phyloP scores from a whole-genome alignment of 2,329 filamentous ascomycete genomes.

The Paramyrothecium roridum region DNA sequence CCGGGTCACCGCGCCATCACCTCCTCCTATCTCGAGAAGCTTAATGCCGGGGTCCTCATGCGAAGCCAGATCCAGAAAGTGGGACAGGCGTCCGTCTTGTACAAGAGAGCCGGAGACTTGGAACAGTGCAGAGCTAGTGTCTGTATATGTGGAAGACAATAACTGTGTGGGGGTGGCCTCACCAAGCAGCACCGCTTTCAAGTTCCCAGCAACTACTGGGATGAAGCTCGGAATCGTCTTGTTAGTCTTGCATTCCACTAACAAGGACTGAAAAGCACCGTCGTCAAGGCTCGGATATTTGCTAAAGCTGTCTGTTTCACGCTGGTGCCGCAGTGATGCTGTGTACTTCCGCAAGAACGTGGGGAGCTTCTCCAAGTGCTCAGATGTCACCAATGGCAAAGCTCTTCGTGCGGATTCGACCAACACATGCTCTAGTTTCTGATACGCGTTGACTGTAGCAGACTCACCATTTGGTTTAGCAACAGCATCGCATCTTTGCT shows the following conservation, averaged over 20 bases:
- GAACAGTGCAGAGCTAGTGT: not conserved
- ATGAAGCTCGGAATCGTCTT: not conserved
- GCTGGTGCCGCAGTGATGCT: not conserved
- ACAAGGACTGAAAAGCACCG: not conserved
- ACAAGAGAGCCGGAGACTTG: not conserved
- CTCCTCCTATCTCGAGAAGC: not conserved
- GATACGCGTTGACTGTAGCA: not conserved
- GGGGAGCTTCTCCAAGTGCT: not conserved
- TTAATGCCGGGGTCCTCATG: not conserved
- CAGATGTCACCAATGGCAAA: not conserved
- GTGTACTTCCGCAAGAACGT: not conserved
- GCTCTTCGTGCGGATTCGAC: not conserved
- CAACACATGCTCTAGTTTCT: not conserved
- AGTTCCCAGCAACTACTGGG: not conserved
- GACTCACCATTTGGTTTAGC: not conserved
- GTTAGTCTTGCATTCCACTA: not conserved
- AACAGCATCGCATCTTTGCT: not conserved
- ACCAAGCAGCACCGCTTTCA: not conserved
- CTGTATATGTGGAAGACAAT: not conserved
- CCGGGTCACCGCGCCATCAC: not conserved
- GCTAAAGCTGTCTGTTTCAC: not conserved
- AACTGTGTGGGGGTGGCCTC: not conserved
- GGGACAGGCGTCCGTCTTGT: not conserved
- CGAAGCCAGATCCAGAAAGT: not conserved
- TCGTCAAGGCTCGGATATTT: not conserved